These are phyloP conservation scores for Coprinopsis marcescibilis DNA, from an alignment of 768 basidiomycete genomes.

Conservation along the genomic window DNA sequence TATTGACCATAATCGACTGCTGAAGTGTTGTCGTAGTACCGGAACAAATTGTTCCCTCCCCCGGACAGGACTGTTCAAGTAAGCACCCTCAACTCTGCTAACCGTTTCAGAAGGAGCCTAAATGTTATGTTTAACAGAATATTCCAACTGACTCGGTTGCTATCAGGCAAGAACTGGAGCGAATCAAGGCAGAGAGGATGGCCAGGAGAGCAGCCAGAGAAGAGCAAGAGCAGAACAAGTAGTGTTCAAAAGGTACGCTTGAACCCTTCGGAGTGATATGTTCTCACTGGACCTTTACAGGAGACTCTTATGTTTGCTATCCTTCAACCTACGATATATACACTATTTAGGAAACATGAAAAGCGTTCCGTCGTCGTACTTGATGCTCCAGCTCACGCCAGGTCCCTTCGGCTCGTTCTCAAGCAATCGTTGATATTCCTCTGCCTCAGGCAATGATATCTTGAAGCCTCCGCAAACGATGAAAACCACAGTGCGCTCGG, in stretches of 20 bases:
- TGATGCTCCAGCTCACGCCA: slow-evolving; percentile 28
- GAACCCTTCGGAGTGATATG: no score
- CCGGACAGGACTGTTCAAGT: slow-evolving; percentile 51
- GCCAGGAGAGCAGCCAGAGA: slow-evolving; percentile 43
- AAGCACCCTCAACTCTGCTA: slow-evolving; percentile 8
- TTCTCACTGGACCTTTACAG: no score
- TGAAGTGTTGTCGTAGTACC: slow-evolving; percentile 42
- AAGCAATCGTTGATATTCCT: slow-evolving; percentile 39
- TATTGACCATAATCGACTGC: neutral
- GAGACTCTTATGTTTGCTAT: neutral
- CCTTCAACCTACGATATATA: neutral
- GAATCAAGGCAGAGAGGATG: slow-evolving; percentile 57
- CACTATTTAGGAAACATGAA: slow-evolving; percentile 22
- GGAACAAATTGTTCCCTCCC: slow-evolving; percentile 65
- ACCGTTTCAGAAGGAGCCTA: neutral
- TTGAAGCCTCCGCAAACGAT: slow-evolving; percentile 73
- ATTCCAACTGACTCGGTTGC: slow-evolving; percentile 63
- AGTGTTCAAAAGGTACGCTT: slow-evolving; percentile 9
- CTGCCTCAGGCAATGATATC: slow-evolving; percentile 47
- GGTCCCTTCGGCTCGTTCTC: slow-evolving; percentile 25
- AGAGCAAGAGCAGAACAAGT: slow-evolving; percentile 22
- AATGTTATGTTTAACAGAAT: slow-evolving; percentile 28
- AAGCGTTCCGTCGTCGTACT: slow-evolving; percentile 34
- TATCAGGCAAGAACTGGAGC: slow-evolving; percentile 63
- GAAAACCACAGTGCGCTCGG: slow-evolving; percentile 46